Evolutionary conservation across 345 rosid species (phyloP).

Genomic region (Aurinia saxatilis): DNA sequence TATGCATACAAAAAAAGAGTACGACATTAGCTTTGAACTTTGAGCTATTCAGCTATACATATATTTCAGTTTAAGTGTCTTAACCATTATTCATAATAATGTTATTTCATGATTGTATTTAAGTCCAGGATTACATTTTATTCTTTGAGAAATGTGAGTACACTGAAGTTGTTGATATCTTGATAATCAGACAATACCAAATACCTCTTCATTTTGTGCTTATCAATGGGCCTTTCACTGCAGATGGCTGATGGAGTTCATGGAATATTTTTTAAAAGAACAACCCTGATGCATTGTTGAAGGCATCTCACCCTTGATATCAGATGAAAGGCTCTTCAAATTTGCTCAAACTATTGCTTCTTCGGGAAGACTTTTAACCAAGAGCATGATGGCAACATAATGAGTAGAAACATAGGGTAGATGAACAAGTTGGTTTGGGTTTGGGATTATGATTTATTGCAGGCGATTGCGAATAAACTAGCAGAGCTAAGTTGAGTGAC

Average conservation of each 20-base stretch:
- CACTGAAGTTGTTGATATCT: constrained; percentile 11
- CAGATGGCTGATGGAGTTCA: constrained; percentile 73
- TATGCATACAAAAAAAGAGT: too few species aligned
- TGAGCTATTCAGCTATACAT: too few species aligned
- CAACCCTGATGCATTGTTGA: constrained; percentile 57
- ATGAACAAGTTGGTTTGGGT: not conserved
- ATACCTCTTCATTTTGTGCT: not conserved
- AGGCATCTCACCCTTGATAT: constrained; percentile 60
- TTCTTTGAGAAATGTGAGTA: too few species aligned
- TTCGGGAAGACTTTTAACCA: constrained; percentile 71
- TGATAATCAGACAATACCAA: not conserved
- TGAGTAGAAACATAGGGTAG: constrained; percentile 45
- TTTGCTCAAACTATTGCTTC: constrained; percentile 66
- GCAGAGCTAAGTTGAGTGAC: constrained; percentile 89
- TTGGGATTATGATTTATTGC: constrained; percentile 8
- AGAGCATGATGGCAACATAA: constrained; percentile 73
- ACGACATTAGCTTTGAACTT: too few species aligned
- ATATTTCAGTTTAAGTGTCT: too few species aligned
- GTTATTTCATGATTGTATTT: too few species aligned
- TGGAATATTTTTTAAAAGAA: constrained; percentile 58
- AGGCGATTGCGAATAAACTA: constrained; percentile 82
- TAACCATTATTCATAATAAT: too few species aligned
- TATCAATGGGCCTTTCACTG: constrained; percentile 19
- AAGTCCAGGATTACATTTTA: too few species aligned
- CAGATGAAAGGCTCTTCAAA: constrained; percentile 69